Conservation (phyloP, 78 protist species). For the Polysphondylium violaceum region DNA sequence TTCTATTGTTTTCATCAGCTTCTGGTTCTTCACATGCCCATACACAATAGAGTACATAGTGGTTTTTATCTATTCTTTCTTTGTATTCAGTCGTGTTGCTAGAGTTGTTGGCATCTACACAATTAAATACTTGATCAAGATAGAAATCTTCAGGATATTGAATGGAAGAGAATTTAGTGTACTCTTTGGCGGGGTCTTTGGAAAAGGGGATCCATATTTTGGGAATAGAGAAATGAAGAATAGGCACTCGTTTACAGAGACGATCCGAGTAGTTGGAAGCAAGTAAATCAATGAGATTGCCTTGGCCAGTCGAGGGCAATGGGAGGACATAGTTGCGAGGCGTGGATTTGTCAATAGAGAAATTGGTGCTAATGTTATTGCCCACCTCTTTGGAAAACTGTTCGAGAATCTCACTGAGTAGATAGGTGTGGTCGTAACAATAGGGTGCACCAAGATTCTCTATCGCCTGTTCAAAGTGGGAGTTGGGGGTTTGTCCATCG, state of each 20-base stretch:
- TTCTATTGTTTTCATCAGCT: not conserved
- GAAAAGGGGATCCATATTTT: not conserved
- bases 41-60: slow-evolving; percentile 39
- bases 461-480: not conserved
- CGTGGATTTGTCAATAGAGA: not conserved
- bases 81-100: not conserved
- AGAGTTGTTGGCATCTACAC: not conserved
- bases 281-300: too few relatives aligned
- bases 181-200: not conserved
- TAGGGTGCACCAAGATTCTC: not conserved
- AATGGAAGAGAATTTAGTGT: not conserved
- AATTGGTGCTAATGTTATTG: not conserved
- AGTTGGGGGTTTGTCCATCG: not conserved
- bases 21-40: not conserved
- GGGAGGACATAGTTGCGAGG: not conserved
- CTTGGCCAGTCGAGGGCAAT: too few relatives aligned
- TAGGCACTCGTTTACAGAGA: not conserved
- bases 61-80: slow-evolving; percentile 2
- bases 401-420: not conserved
- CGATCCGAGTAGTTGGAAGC: too few relatives aligned
- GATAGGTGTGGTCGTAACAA: not conserved
- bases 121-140: not conserved
- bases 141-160: slow-evolving; percentile 21
- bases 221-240: not conserved
- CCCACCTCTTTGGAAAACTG: not conserved